Conservation (phyloP, 495 filamentous ascomycete species). For the Penicillium atrosanguineum region DNA sequence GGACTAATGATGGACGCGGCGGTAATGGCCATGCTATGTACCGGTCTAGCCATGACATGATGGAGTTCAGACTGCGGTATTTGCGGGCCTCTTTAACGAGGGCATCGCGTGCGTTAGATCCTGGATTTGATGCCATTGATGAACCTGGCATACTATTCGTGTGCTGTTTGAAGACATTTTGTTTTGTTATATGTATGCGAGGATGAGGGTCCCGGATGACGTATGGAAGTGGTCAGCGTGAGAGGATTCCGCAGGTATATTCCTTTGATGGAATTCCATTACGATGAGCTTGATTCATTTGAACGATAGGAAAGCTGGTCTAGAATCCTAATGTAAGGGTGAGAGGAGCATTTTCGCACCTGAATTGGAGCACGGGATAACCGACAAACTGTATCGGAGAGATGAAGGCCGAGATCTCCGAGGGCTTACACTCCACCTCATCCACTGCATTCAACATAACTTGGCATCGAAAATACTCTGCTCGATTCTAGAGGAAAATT, state of each 20-base stretch:
- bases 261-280: not conserved
- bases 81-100: slow-evolving; percentile 13
- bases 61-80: slow-evolving; percentile 11
- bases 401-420: not conserved
- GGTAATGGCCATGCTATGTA: slow-evolving; percentile 19
- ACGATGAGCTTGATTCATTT: not conserved
- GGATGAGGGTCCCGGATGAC: not conserved
- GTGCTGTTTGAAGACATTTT: not conserved
- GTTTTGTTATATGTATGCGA: not conserved
- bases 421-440: not conserved
- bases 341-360: not conserved
- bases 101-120: not conserved
- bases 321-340: not conserved
- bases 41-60: slow-evolving; percentile 22
- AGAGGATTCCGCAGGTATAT: not conserved
- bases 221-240: not conserved
- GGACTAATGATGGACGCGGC: slow-evolving; percentile 1
- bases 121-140: not conserved
- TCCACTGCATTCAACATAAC: not conserved
- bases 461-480: not conserved
- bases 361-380: not conserved
- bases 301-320: not conserved
- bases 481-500: not conserved
- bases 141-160: not conserved
- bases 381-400: not conserved